These are phyloP conservation scores for Fraxinus greggii DNA, from an alignment of 305 asterid genomes.

Conservation along the genomic window DNA sequence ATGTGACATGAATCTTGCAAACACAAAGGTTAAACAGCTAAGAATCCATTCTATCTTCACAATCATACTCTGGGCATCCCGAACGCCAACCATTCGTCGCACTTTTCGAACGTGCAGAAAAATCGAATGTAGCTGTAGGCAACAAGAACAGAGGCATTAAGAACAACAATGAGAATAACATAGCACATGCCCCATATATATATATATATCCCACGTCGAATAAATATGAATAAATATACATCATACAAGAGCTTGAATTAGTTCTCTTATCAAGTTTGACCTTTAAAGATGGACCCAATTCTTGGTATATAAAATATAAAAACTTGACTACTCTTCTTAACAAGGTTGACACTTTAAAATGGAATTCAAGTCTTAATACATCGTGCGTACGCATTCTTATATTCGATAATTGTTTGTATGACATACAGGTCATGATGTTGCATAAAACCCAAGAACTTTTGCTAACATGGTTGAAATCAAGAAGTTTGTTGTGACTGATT, in stretches of 20 bases:
- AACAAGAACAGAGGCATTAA: conserved; percentile 11
- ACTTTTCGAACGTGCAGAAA: conserved; percentile 69
- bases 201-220: not conserved
- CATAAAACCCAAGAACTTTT: not conserved
- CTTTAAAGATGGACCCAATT: too few species aligned
- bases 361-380: not conserved
- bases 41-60: conserved; percentile 80
- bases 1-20: conserved; percentile 66
- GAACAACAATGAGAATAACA: conserved; percentile 1
- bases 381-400: not conserved
- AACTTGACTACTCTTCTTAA: too few species aligned
- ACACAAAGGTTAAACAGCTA: conserved; percentile 54
- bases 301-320: too few species aligned
- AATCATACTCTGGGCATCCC: conserved; percentile 51
- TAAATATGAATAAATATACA: too few species aligned
- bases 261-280: too few species aligned
- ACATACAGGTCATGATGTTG: not conserved
- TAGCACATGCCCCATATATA: not conserved
- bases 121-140: conserved; percentile 70
- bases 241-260: too few species aligned
- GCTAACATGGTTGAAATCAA: not conserved
- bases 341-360: too few species aligned
- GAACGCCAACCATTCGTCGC: conserved; percentile 78
- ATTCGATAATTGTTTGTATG: not conserved
- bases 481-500: not conserved